A percentile compares a stretch with the other conserved stretches of the same genome.
Conservation (phyloP, 306 rosid genomes). For the Coriaria nepalensis region DNA sequence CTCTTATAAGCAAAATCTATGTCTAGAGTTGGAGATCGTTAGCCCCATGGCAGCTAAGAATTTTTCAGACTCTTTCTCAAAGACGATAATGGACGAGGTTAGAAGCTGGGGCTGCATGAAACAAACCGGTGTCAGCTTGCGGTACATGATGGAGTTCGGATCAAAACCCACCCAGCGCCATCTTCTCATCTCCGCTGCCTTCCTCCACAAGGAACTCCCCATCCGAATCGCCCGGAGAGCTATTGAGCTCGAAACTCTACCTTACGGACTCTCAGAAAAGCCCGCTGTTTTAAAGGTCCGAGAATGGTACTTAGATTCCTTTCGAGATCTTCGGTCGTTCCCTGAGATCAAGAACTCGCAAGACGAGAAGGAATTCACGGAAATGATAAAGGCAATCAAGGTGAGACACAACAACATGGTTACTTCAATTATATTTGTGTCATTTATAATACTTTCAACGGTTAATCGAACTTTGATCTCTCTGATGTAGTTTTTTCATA, state of each 20-base stretch:
- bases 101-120: slow-evolving; percentile 67
- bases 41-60: slow-evolving; percentile 68
- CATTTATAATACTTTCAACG: too few relatives aligned
- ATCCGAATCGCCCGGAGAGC: slow-evolving; percentile 75
- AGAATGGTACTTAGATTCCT: slow-evolving; percentile 92
- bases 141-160: slow-evolving; percentile 90
- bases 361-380: slow-evolving; percentile 64
- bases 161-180: slow-evolving; percentile 33
- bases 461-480: too few relatives aligned
- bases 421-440: too few relatives aligned
- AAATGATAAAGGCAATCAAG: slow-evolving; percentile 88
- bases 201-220: slow-evolving; percentile 77
- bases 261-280: slow-evolving; percentile 60
- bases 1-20: too few relatives aligned
- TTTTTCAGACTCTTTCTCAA: slow-evolving; percentile 45
- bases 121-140: slow-evolving; percentile 70
- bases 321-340: slow-evolving; percentile 70
- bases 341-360: slow-evolving; percentile 55
- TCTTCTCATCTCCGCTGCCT: slow-evolving; percentile 64
- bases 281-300: slow-evolving; percentile 80
- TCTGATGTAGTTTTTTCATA: too few relatives aligned
- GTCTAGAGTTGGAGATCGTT: too few relatives aligned
- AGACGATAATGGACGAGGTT: slow-evolving; percentile 52
- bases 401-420: slow-evolving; percentile 97
- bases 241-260: slow-evolving; percentile 59